Evolutionary conservation across 805 yeast species (phyloP), one percentile per base, ranked within the genome.

Genomic region (Starmerella riodocensis): DNA sequence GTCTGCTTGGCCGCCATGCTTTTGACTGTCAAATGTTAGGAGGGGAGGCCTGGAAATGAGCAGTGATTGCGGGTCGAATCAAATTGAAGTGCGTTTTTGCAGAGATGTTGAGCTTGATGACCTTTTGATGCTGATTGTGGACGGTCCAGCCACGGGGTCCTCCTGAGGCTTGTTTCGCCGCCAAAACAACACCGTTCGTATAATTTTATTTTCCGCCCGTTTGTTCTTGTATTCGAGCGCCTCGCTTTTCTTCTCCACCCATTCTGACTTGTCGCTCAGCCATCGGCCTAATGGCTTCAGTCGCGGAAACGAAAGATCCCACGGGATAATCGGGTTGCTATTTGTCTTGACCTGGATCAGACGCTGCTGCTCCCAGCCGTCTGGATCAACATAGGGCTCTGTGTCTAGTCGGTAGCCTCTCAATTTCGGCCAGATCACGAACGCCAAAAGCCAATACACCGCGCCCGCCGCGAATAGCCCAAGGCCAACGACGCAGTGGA

Each of bases 401-500:
- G 36, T 20, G 11, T 43, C 52, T 12, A 54, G 32, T 52, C 29
- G 26, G 38, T 54, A 55, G 13, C 50, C 49, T 6, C 50, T 28
- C 13, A 61, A 40, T 51, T 54, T 56, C 32, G 93, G 93, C 49
- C 77, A 57, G 1, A 76, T 36, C 42, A 60, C 60, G 30, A 74
- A 66, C 79, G 83, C 76, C 14, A 74, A 53, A 7, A 74, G 42
- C 78, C 84, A 81, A 62, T 79, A 81, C 1, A 67, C 48, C n/a
- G 43, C 49, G 8, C 60, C 60, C 46, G 83, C 88, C 35, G 74
- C 55, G 12, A 67, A 78, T 33, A 81, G 66, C 48, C 78, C 85
- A 75, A 84, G 71, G 11, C 85, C 76, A n/a, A 78, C 82, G 36
- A 80, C 91, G 55, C 84, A 76, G 57, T 79, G 86, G 41, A 76